These are phyloP conservation scores for Solanum pinnatisectum DNA, from an alignment of 257 asterid genomes.

Conservation along the genomic window DNA sequence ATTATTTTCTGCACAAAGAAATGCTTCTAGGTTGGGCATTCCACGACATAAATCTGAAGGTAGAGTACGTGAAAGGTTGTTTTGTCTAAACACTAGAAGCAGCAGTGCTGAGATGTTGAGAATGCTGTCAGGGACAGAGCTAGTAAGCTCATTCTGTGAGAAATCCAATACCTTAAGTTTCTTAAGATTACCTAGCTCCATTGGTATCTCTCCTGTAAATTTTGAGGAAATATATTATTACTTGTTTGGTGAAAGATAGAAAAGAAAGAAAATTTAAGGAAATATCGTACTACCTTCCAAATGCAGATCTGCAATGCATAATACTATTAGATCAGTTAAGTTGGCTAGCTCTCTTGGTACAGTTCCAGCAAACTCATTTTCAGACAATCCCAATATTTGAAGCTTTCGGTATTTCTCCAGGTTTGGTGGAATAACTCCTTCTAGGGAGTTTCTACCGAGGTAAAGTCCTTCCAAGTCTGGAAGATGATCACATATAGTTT, in stretches of 20 bases:
- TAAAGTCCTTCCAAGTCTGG: no score
- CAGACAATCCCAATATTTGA: no score
- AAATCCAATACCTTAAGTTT: neutral
- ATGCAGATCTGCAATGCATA: neutral
- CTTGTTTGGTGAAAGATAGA: rapidly evolving
- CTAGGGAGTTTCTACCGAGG: no score
- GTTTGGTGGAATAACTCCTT: no score
- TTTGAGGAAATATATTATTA: no score
- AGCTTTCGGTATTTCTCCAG: no score
- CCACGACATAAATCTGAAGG: neutral
- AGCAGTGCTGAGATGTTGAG: neutral
- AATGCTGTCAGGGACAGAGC: neutral
- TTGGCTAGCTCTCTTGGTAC: neutral
- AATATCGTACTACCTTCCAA: neutral
- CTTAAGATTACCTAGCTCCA: no score
- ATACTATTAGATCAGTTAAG: neutral
- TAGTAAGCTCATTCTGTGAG: neutral
- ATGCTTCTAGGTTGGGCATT: neutral
- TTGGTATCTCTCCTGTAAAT: no score
- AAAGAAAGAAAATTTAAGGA: no score
- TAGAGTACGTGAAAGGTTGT: neutral
- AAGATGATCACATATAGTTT: no score
- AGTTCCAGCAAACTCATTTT: no score
- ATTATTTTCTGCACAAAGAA: neutral
- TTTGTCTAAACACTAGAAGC: rapidly evolving